phyloP scores from a whole-genome alignment of 2,329 filamentous ascomycete species.

The Escovopsis sp. region DNA sequence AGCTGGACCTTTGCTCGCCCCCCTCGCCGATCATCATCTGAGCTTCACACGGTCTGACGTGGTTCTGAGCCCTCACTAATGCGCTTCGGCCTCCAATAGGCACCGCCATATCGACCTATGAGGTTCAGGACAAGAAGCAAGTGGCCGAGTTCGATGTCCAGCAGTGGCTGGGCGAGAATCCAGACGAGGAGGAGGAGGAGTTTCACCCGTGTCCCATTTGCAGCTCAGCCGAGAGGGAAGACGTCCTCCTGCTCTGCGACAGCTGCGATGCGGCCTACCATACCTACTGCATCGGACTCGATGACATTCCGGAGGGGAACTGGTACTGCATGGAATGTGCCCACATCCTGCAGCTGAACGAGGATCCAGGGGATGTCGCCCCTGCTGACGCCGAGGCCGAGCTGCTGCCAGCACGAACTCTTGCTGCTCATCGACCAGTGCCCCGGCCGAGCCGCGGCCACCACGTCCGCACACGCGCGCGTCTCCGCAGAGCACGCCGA shows the following conservation, averaged over 20 bases:
- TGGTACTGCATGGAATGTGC: constrained; percentile 89
- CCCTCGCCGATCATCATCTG: no score
- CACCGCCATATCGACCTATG: constrained; percentile 39
- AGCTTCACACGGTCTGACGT: no score
- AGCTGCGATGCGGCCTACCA: constrained; percentile 83
- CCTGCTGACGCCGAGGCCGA: constrained; percentile 17
- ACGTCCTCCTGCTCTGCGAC: constrained; percentile 78
- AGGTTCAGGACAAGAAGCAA: constrained; percentile 72
- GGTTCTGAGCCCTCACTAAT: neutral
- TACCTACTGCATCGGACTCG: constrained; percentile 77
- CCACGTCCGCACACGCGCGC: constrained; percentile 39
- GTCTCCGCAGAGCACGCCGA: constrained; percentile 37
- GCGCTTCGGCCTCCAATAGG: constrained; percentile 22
- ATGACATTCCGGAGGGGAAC: constrained; percentile 55
- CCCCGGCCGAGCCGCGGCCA: constrained; percentile 18
- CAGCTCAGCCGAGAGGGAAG: constrained; percentile 63
- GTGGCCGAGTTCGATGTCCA: constrained; percentile 77
- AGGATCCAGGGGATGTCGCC: constrained; percentile 18
- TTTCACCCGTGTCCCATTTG: constrained; percentile 71
- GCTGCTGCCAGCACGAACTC: constrained; percentile 17
- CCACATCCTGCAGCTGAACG: constrained; percentile 27
- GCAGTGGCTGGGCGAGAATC: constrained; percentile 52
- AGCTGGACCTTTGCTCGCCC: no score
- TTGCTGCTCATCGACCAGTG: constrained; percentile 16
- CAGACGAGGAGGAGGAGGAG: constrained; percentile 56